Evolutionary conservation across 495 filamentous ascomycete species (phyloP), one percentile per base, ranked within the genome.

Genomic region (Tuber brumale): DNA sequence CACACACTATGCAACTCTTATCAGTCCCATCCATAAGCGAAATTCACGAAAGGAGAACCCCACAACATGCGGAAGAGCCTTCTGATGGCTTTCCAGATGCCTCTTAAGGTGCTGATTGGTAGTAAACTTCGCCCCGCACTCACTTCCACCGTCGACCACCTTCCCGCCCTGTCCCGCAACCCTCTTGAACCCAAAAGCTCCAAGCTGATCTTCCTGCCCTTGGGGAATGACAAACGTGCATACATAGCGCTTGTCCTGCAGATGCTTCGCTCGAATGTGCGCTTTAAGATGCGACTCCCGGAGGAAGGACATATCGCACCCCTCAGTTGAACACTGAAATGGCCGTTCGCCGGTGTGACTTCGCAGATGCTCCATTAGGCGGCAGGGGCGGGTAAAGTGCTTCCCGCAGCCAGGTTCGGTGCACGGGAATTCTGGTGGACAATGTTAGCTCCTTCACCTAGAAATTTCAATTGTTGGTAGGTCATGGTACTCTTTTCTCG

Each of bases 241-340:
- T 51, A 23, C 43, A 45, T 81, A 73, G 16, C 69, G 41, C 46
- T 77, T 82, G 23, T 75, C 75, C 41, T 83, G 80, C 21, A 71
- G 43, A 76, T 83, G 81, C 42, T 79, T 77, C 23, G 76, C 79
- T 35, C 82, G 82, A 37, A 81, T 70, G 72, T 83, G 81, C 16
- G 81, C 81, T 42, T 83, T 83, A 2, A 83, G 75, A 37, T 83
- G 81, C 0, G 81, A 83, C 23, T 77, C 76, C 39, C 81, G 74
- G 35, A 92, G 86, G 81, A 98, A 97, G 16, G 87, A 89, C 84
- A 95, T 97, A 19, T 86, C 89, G 81, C 95, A 99, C 5, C 87
- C 90, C 27, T 88, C 86, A 66, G 89, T 88, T 39, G 87, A 84
- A 83, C 95, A 99, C 41, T 88, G 81, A 85, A 93, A 90, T 61